Evolutionary conservation across 345 rosid genomes (phyloP), one percentile per base, ranked within the genome.

Genomic region (Citrus australasica): DNA sequence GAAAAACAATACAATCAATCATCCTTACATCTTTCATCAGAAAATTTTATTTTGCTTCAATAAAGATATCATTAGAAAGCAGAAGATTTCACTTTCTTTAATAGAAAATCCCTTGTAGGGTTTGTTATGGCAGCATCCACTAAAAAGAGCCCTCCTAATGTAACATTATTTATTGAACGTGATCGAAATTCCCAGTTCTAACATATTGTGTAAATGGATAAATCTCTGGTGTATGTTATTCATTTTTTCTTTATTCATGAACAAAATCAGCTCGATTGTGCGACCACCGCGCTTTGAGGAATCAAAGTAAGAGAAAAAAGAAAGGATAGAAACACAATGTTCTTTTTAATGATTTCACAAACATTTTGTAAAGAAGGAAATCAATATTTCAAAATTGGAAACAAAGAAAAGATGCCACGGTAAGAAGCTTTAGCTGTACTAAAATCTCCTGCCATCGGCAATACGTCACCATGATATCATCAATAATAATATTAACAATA

Each of bases 381-480:
- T 67, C 25, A 8, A 67, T 67, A 35, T 33, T 13, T 21, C 28
- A 35, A 9, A 67, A 35, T 2, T 3, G 10, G 42, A 68, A 10
- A 8, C 4, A 40, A 3, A 10, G n/a, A 22, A 37, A 37, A 37
- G 13, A 67, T 19, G 27, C 13, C 64, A 3, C 27, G 13, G 1
- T 35, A 22, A 68, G 42, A 68, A 38, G 55, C 66, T 68, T 24
- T 67, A 3, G 56, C 3, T 13, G 3, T 19, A 7, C 13, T n/a
- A 51, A 1, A 2, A 55, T 51, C 37, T 51, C 24, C 10, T 37
- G 61, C 38, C 73, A 2, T 69, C 33, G 13, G 25, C 9, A 46
- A 27, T 48, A 46, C 24, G 62, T 70, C 74, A 70, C 58, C 61
- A 30, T 70, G 74, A 42, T 46, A 27, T 69, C 73, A 69, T 46